Conservation (phyloP, 345 rosid genomes). For the Kandelia obovata region DNA sequence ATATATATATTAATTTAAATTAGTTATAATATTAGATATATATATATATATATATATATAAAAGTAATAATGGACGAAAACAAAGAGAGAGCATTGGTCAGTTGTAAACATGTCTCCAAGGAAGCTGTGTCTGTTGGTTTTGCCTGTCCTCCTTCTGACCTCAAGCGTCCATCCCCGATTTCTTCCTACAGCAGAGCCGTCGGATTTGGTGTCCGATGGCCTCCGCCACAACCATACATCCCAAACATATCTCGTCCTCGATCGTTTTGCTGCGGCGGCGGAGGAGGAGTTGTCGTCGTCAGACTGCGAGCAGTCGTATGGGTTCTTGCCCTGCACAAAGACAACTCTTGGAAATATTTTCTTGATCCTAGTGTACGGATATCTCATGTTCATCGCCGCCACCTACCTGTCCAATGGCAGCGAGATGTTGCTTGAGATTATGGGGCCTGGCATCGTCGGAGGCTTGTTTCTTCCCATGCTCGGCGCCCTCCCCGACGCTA, state of each 20-base stretch:
- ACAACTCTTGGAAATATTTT: conserved; percentile 73
- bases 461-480: conserved; percentile 90
- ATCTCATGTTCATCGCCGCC: conserved; percentile 80
- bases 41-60: too few relatives aligned
- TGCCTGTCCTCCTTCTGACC: neutral
- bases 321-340: conserved; percentile 87
- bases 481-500: conserved; percentile 97
- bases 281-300: conserved; percentile 17
- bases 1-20: too few relatives aligned
- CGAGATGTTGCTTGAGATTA: conserved; percentile 84
- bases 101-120: neutral
- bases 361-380: conserved; percentile 69
- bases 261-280: neutral
- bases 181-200: neutral
- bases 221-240: conserved; percentile 17
- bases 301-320: conserved; percentile 80
- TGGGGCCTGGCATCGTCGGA: conserved; percentile 92
- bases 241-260: conserved; percentile 12
- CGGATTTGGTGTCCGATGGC: conserved; percentile 64
- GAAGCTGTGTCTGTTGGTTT: neutral
- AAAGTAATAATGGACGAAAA: too few relatives aligned
- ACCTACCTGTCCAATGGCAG: conserved; percentile 77
- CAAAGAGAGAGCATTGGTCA: too few relatives aligned
- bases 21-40: too few relatives aligned
- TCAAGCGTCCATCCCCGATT: conserved; percentile 40